Base-by-base conservation (phyloP, 2,329 filamentous ascomycete genomes). In the Davidsoniella neocaledoniae region DNA sequence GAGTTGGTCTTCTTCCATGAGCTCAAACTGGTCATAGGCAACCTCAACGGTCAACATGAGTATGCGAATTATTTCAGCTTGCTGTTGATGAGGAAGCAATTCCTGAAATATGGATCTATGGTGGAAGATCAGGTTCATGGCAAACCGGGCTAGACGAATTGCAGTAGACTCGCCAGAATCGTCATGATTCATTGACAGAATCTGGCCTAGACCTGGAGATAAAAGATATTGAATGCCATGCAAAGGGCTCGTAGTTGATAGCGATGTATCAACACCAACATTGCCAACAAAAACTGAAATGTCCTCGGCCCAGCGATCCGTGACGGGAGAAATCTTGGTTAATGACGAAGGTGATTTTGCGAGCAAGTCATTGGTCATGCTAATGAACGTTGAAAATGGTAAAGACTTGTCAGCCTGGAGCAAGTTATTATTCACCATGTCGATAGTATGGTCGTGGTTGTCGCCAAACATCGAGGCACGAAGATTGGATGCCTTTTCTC, bases 161-260 rank as follows among this genome's bases (percentile, higher is more conserved):
- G 86, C 77, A 49, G 83, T 69, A 2, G 86, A 86, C 29, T 79
- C 76, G 0, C 83, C 83, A 55, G 76, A 74, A 3, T 72, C 67
- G 59, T 94, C 87, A 41, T 81, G 70, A 29, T 66, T 60, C 14
- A 73, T 54, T 0, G 81, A 69, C 2, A 94, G 64, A 55, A 83
- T 78, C 5, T 83, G 74, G 1, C 77, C 76, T 2, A 85, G 86
- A 0, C 76, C 78, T 5, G 94, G 67, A 16, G 38, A 29, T 0
- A 82, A 69, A 2, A 94, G 64, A 55, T 82, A 79, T 5, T 83
- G 74, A 1, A 77, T 76, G 3, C 86, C 86, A 0, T 76, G 78
- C 5, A 94, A 67, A 21, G 72, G 72, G 58, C 79, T 88, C 2
- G 81, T 85, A 4, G 94, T 74, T 0, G 85, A 77, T 2, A 94